Evolutionary conservation across 2,329 filamentous ascomycete species (phyloP), one percentile per base, ranked within the genome.

Genomic region (Hypoxylon sp.): DNA sequence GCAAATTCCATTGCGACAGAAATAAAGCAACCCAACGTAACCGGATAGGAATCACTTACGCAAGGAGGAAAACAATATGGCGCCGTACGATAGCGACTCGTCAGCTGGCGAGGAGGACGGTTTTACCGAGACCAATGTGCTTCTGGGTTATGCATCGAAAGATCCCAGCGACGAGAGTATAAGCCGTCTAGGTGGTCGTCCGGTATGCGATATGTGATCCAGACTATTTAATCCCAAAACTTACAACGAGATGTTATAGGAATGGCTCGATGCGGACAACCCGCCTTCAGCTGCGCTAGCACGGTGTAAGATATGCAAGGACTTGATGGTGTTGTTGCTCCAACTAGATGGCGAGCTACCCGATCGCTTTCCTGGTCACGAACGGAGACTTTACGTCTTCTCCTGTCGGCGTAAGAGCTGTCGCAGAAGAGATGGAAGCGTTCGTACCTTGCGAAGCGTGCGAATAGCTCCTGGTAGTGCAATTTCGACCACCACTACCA

Each of bases 331-430:
- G 1, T 80, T 97, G 7, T 82, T 99, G 2, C 81, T 99, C 35
- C 91, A 99, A 71, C 81, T 99, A 19, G 91, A 99, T 71, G 92
- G 85, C 64, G 91, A 97, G 68, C 80, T 97, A 3, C 92, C 91
- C 9, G 88, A 93, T 46, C 81, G 84, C 37, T 97, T 96, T 66
- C 89, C 91, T 1, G 85, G 87, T 47, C 90, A 97, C 71, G 91
- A 97, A 66, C 81, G 94, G 61, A 84, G 93, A 55, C 70, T 99
- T 12, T 97, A 97, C 67, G 78, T 99, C 8, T 91, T 96, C 70
- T 83, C 83, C 12, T 99, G 94, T 71, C 82, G 85, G 51, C 81
- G 83, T 60, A 90, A 89, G 69, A 77, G 83, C 7, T 99, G 94
- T 68, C 83, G 89, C 64, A 81, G 92, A 57, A 93, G 91, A 65